A percentile compares a stretch with the other conserved stretches of the same genome.
Conservation (phyloP, 208 protist genomes). For the Leishmania amazonensis region DNA sequence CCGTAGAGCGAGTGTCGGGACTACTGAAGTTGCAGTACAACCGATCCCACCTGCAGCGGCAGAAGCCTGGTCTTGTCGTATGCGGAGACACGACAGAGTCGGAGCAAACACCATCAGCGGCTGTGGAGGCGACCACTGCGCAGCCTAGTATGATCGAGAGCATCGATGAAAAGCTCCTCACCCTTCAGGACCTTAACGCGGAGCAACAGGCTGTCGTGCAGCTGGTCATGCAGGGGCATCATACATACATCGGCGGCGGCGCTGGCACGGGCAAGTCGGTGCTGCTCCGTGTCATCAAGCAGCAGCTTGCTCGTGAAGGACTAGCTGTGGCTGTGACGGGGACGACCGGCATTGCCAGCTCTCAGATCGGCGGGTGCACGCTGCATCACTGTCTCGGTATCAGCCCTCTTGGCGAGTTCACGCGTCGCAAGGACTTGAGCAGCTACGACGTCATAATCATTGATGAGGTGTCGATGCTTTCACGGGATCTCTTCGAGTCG, state of each 20-base stretch:
- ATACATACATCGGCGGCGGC: slow-evolving; percentile 89
- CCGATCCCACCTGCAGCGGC: slow-evolving; percentile 24
- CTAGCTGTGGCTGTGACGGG: slow-evolving; percentile 81
- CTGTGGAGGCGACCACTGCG: background rate
- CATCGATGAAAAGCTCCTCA: slow-evolving; percentile 50
- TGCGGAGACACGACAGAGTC: background rate
- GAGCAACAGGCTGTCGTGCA: slow-evolving; percentile 82
- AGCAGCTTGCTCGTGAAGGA: slow-evolving; percentile 57
- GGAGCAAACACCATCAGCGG: background rate
- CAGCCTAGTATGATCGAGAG: slow-evolving; percentile 9
- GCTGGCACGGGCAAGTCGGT: slow-evolving; percentile 91
- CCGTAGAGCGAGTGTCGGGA: slow-evolving; percentile 31
- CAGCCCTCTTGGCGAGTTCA: slow-evolving; percentile 78
- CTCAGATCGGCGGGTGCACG: slow-evolving; percentile 81
- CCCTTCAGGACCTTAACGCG: slow-evolving; percentile 69
- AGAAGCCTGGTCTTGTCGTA: slow-evolving; percentile 42
- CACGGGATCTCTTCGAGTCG: slow-evolving; percentile 76
- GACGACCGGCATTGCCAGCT: slow-evolving; percentile 84
- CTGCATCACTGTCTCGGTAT: slow-evolving; percentile 91
- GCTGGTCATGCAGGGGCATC: slow-evolving; percentile 71
- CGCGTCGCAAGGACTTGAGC: slow-evolving; percentile 58
- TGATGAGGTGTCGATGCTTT: slow-evolving; percentile 93
- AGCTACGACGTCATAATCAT: slow-evolving; percentile 92
- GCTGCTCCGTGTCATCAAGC: slow-evolving; percentile 80
- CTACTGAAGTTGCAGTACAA: slow-evolving; percentile 59